Conservation (phyloP, 1,284 basidiomycete genomes). For the Omphalotus olearius region DNA sequence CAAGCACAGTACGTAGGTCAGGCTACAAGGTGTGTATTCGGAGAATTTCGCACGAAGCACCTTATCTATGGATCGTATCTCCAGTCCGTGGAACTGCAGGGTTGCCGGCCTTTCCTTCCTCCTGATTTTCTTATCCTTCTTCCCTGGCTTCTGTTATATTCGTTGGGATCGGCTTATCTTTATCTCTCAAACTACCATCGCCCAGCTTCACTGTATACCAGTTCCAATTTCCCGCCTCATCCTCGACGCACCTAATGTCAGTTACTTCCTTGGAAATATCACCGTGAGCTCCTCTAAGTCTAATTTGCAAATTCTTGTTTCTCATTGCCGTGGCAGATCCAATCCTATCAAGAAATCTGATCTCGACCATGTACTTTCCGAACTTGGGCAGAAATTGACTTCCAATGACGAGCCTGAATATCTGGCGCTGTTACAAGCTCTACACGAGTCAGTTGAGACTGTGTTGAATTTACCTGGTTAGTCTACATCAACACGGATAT, state of each 20-base stretch:
- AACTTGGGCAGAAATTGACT: constrained; percentile 1
- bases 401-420: constrained; percentile 6
- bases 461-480: constrained; percentile 8
- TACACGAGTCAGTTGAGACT: constrained; percentile 7
- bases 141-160: no score
- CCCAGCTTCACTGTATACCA: no score
- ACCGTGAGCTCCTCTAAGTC: not conserved
- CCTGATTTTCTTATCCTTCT: no score
- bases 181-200: no score
- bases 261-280: constrained; percentile 7
- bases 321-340: not conserved
- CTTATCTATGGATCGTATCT: no score
- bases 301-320: not conserved
- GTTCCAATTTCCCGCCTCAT: not conserved
- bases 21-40: no score
- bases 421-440: constrained; percentile 4
- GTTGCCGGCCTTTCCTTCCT: no score
- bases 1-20: no score
- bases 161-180: no score
- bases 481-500: not conserved
- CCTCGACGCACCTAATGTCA: not conserved
- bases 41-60: no score
- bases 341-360: constrained; percentile 5
- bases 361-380: not conserved
- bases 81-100: no score